phyloP scores from a whole-genome alignment of 2,329 filamentous ascomycete genomes.

The Neofusicoccum ribis region DNA sequence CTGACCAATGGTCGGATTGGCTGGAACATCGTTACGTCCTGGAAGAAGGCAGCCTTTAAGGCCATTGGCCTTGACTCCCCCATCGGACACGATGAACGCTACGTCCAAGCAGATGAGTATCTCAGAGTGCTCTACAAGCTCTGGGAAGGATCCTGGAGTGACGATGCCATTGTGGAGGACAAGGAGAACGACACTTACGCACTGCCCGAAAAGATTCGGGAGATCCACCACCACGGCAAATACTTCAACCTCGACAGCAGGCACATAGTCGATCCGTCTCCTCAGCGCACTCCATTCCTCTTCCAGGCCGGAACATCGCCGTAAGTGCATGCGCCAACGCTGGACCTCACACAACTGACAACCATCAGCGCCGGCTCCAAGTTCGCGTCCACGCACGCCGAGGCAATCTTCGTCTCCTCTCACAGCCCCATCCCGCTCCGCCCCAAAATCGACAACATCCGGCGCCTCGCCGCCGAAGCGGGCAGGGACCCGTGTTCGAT shows the following conservation, averaged over 20 bases:
- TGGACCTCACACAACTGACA: too few relatives aligned
- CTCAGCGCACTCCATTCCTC: conserved; percentile 42
- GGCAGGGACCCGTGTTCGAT: conserved; percentile 59
- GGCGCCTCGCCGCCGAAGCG: conserved; percentile 50
- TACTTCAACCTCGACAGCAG: conserved; percentile 50
- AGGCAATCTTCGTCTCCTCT: conserved; percentile 61
- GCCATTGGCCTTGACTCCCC: conserved; percentile 60
- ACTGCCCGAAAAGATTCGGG: conserved; percentile 59
- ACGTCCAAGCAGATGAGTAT: conserved; percentile 63
- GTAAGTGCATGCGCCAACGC: neutral
- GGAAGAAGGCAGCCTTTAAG: conserved; percentile 64
- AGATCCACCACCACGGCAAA: conserved; percentile 62
- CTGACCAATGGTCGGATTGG: conserved; percentile 62
- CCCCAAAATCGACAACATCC: conserved; percentile 55
- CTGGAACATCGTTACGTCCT: conserved; percentile 68
- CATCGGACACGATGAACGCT: conserved; percentile 63
- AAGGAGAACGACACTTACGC: conserved; percentile 57
- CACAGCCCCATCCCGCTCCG: conserved; percentile 53
- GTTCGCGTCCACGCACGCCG: conserved; percentile 60
- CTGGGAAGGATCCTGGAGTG: conserved; percentile 56
- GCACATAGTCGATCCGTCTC: conserved; percentile 46
- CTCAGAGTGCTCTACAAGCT: conserved; percentile 63
- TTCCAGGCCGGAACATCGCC: conserved; percentile 60
- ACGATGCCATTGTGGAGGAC: conserved; percentile 58
- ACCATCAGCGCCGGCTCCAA: conserved; percentile 48